Conservation (phyloP, 2,329 filamentous ascomycete species). For the Trichoderma sp. region DNA sequence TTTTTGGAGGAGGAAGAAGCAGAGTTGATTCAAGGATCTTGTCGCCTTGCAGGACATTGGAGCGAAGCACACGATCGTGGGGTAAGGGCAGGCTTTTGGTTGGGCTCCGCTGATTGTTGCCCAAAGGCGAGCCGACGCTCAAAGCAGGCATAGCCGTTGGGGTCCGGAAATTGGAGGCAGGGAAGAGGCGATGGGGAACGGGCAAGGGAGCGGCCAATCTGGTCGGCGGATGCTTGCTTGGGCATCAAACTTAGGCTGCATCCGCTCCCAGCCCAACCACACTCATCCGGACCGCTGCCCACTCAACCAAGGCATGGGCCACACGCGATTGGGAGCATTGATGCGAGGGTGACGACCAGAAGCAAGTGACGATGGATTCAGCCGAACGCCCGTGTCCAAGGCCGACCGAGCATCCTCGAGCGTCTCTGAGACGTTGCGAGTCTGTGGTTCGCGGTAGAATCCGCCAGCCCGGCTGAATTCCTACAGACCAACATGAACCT, state of each 20-base stretch:
- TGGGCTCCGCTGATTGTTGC: conserved; percentile 21
- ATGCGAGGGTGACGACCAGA: conserved; percentile 6
- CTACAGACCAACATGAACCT: neutral
- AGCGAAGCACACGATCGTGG: conserved; percentile 18
- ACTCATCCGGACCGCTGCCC: conserved; percentile 15
- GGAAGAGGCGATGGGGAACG: neutral
- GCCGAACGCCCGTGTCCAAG: neutral
- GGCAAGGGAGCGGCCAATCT: neutral
- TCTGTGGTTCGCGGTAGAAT: conserved; percentile 2
- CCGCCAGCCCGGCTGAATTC: neutral
- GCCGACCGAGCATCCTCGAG: neutral
- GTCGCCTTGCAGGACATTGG: conserved; percentile 18
- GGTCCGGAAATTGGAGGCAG: conserved; percentile 15
- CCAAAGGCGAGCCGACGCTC: conserved; percentile 19
- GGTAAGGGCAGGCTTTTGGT: conserved; percentile 18
- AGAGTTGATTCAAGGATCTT: conserved; percentile 5
- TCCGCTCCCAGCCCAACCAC: conserved; percentile 15
- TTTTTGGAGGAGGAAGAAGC: conserved; percentile 9
- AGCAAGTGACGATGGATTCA: conserved; percentile 7
- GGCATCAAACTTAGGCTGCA: conserved; percentile 21
- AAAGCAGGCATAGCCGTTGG: neutral
- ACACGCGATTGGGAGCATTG: neutral
- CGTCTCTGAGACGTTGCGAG: neutral
- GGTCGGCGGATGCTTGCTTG: conserved; percentile 14
- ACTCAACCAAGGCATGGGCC: conserved; percentile 16